phyloP scores from a whole-genome alignment of 345 rosid species.

The Brassica carinata region DNA sequence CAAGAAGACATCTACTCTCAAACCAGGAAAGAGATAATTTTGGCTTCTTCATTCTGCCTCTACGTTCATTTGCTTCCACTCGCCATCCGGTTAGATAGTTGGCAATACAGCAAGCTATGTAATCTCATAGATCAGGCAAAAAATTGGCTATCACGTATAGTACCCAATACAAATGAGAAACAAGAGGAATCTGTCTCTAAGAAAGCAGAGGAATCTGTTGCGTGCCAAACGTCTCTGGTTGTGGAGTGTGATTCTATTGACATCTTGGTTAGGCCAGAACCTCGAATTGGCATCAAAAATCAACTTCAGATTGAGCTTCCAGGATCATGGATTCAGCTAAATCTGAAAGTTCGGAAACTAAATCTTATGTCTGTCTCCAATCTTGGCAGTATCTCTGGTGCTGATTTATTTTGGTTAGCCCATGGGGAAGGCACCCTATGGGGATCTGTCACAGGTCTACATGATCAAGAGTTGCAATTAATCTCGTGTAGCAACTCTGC shows the following conservation, averaged over 20 bases:
- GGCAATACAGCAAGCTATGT: slow-evolving; percentile 51
- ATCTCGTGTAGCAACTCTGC: slow-evolving; percentile 81
- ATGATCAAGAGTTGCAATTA: slow-evolving; percentile 63
- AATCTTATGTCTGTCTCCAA: slow-evolving; percentile 66
- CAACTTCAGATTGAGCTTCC: slow-evolving; percentile 83
- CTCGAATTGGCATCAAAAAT: slow-evolving; percentile 47
- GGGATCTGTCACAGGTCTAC: slow-evolving; percentile 70
- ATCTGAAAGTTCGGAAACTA: slow-evolving; percentile 62
- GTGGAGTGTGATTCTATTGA: slow-evolving; percentile 79
- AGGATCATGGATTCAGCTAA: slow-evolving; percentile 77
- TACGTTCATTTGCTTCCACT: slow-evolving; percentile 60
- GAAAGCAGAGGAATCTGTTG: slow-evolving; percentile 38
- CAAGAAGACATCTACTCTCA: slow-evolving; percentile 55
- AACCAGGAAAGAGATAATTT: slow-evolving; percentile 60
- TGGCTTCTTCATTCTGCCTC: slow-evolving; percentile 65
- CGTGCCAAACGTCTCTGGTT: slow-evolving; percentile 60
- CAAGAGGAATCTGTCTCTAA: slow-evolving; percentile 36
- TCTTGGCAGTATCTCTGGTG: slow-evolving; percentile 65
- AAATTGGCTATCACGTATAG: slow-evolving; percentile 45
- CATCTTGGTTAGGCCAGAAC: slow-evolving; percentile 64
- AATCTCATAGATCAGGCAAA: slow-evolving; percentile 55
- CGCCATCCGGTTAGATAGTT: slow-evolving; percentile 47
- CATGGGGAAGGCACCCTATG: slow-evolving; percentile 78
- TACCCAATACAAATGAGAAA: slow-evolving; percentile 36
- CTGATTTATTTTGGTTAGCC: slow-evolving; percentile 75